These are phyloP conservation scores for Candida ulmi DNA, from an alignment of 805 yeast species.

Conservation along the genomic window DNA sequence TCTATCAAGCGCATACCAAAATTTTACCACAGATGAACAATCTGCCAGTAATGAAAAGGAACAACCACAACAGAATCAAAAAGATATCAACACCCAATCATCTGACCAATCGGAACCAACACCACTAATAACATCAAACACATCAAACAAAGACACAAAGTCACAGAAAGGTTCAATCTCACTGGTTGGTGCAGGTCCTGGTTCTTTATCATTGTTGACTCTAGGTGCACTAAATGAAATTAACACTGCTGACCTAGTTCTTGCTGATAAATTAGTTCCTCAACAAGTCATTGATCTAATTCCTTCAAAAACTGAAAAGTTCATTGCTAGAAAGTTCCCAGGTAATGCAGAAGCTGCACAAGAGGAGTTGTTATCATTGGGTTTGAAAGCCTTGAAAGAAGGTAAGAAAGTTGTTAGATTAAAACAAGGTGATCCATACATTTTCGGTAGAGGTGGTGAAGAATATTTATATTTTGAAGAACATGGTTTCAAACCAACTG, in stretches of 20 bases:
- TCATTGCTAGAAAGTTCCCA: slow-evolving; percentile 91
- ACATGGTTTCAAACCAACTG: slow-evolving; percentile 67
- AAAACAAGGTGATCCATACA: slow-evolving; percentile 96
- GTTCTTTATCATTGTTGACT: slow-evolving; percentile 75
- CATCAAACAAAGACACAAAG: background rate
- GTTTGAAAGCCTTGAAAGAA: slow-evolving; percentile 52
- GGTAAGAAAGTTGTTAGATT: slow-evolving; percentile 82
- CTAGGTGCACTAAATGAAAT: slow-evolving; percentile 81
- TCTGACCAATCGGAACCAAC: background rate
- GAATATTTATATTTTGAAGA: slow-evolving; percentile 65
- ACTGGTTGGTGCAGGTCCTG: slow-evolving; percentile 94
- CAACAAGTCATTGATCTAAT: slow-evolving; percentile 76
- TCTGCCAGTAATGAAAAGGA: background rate
- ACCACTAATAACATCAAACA: slow-evolving; percentile 14
- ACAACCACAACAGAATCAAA: background rate
- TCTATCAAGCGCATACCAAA: slow-evolving; percentile 45
- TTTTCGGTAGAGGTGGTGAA: slow-evolving; percentile 96
- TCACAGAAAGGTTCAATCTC: slow-evolving; percentile 52
- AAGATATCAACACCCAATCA: background rate
- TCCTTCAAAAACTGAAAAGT: slow-evolving; percentile 69
- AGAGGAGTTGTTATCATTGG: slow-evolving; percentile 70
- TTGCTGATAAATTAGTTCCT: slow-evolving; percentile 92
- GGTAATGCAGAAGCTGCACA: slow-evolving; percentile 96
- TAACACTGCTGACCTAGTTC: slow-evolving; percentile 71
- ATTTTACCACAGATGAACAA: background rate